Percentiles rank a stretch among this genome's conserved stretches.
Evolutionary conservation across 2,329 filamentous ascomycete species (phyloP).

Genomic region (Fusarium protoensiforme): DNA sequence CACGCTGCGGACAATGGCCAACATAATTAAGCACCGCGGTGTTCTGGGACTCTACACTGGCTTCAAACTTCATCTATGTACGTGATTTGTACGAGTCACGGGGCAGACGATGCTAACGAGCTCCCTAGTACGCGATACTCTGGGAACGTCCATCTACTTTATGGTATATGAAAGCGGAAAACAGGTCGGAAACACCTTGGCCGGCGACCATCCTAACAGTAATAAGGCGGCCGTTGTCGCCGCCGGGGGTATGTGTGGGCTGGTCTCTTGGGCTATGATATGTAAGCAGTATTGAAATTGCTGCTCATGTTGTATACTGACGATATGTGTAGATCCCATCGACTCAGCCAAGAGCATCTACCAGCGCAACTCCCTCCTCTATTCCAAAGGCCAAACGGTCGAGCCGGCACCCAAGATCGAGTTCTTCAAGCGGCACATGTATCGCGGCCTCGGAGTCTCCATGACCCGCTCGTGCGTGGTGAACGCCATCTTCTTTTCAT

Average conservation of each 20-base stretch:
- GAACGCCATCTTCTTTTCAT: conserved; percentile 91
- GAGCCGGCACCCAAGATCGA: conserved; percentile 77
- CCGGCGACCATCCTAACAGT: conserved; percentile 77
- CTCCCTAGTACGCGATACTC: conserved; percentile 77
- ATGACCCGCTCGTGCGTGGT: conserved; percentile 85
- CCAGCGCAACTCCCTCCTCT: conserved; percentile 81
- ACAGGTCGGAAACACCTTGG: conserved; percentile 80
- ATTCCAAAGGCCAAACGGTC: conserved; percentile 71
- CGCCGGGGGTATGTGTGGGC: conserved; percentile 83
- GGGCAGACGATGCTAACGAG: conserved; percentile 3
- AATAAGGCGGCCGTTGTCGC: conserved; percentile 82
- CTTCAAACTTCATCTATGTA: conserved; percentile 81
- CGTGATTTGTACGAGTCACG: conserved; percentile 47
- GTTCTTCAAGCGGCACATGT: conserved; percentile 82
- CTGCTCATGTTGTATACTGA: neutral
- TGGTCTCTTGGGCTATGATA: conserved; percentile 84
- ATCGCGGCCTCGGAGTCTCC: conserved; percentile 83
- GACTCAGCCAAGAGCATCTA: conserved; percentile 89
- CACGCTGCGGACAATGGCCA: conserved; percentile 79
- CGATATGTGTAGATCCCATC: conserved; percentile 66
- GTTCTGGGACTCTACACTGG: conserved; percentile 82
- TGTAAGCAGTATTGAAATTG: conserved; percentile 60
- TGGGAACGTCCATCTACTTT: conserved; percentile 88
- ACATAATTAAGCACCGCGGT: conserved; percentile 81
- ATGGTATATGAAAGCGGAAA: conserved; percentile 91